phyloP scores from a whole-genome alignment of 1,284 basidiomycete species.

The Austroboletus novae-zelandiae region DNA sequence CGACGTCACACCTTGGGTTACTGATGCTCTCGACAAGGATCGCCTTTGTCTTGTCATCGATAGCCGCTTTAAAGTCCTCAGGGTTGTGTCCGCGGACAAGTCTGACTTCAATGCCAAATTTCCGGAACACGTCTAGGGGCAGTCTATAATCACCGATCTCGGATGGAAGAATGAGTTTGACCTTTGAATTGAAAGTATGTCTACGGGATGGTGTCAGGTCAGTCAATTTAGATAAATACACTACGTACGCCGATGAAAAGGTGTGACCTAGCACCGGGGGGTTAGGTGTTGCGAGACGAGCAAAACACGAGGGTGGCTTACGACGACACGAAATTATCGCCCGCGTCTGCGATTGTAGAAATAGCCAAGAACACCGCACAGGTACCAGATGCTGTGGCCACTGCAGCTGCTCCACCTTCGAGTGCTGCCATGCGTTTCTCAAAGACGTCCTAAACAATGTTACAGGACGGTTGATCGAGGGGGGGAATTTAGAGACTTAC shows the following conservation, averaged over 20 bases:
- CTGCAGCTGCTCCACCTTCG: slow-evolving; percentile 79
- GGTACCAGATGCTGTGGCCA: slow-evolving; percentile 79
- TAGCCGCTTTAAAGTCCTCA: slow-evolving; percentile 67
- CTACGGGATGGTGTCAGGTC: slow-evolving; percentile 27
- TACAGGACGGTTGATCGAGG: neutral
- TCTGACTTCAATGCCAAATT: slow-evolving; percentile 76
- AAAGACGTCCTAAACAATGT: slow-evolving; percentile 66
- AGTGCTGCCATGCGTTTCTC: slow-evolving; percentile 83
- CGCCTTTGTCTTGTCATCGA: slow-evolving; percentile 76
- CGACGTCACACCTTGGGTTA: slow-evolving; percentile 81
- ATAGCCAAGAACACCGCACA: slow-evolving; percentile 82
- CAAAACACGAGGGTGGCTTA: slow-evolving; percentile 30
- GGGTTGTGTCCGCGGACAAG: slow-evolving; percentile 67
- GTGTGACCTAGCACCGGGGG: slow-evolving; percentile 41
- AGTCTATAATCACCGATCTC: neutral
- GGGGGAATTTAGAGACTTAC: slow-evolving; percentile 39
- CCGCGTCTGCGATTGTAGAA: slow-evolving; percentile 59
- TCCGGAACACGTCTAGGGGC: slow-evolving; percentile 65
- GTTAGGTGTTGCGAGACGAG: neutral
- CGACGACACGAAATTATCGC: slow-evolving; percentile 82
- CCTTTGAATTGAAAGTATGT: slow-evolving; percentile 92
- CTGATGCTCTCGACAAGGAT: slow-evolving; percentile 84
- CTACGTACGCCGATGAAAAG: slow-evolving; percentile 64
- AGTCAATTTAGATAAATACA: neutral
- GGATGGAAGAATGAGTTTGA: slow-evolving; percentile 19